Evolutionary conservation across 768 basidiomycete species (phyloP).

Genomic region (Suillus luteus): DNA sequence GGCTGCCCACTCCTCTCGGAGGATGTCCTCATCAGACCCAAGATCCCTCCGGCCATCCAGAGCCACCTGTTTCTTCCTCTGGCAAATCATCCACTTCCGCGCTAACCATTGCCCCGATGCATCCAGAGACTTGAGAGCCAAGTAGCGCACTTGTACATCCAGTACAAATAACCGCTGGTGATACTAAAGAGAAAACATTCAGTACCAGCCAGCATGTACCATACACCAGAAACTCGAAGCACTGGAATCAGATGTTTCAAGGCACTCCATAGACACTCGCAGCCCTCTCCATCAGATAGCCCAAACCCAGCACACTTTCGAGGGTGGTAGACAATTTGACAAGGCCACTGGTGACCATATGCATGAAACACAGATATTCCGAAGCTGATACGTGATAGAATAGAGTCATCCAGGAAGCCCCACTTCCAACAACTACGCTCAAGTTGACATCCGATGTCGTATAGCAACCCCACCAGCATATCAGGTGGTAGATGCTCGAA

Average conservation of each 20-base stretch:
- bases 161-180: conserved; percentile 30
- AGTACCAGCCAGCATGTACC: conserved; percentile 10
- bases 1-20: conserved; percentile 20
- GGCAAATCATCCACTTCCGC: conserved; percentile 10
- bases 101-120: conserved; percentile 20
- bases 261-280: conserved; percentile 32
- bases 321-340: conserved; percentile 39
- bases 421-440: conserved; percentile 21
- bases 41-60: conserved; percentile 1
- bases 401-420: conserved; percentile 4
- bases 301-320: conserved; percentile 32
- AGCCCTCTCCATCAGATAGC: too few relatives aligned
- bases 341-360: conserved; percentile 37
- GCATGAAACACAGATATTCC: conserved; percentile 39
- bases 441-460: conserved; percentile 29
- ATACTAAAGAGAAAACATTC: conserved; percentile 19
- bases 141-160: conserved; percentile 28
- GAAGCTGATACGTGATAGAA: conserved; percentile 21
- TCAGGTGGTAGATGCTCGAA: conserved; percentile 19
- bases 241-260: conserved; percentile 21
- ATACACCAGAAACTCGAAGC: conserved; percentile 23
- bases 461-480: conserved; percentile 21
- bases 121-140: conserved; percentile 13
- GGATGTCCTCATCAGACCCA: not conserved
- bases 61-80: conserved; percentile 8